Evolutionary conservation across 139 green algal genomes (phyloP), one percentile per base, ranked within the genome.

Genomic region (Trebouxia sp.): DNA sequence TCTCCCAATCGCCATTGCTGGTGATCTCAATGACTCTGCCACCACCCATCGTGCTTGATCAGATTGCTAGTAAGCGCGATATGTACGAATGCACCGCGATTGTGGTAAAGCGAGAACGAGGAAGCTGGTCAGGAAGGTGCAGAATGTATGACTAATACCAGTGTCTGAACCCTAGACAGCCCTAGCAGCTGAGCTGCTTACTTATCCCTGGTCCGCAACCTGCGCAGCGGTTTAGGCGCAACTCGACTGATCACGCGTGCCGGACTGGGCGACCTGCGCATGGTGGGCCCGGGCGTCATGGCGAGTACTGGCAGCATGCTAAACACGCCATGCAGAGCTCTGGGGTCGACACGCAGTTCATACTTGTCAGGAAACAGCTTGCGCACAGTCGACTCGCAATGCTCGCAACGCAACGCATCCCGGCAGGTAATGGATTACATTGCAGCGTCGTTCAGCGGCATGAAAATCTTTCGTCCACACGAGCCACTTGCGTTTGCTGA

Each of bases 331-430:
- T 8, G 15, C 35, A 2, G 32, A 43, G 62, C 43, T 35, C n/a
- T 35, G 32, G 62, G 62, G 12, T 72, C 62, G 9, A 45, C 62
- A n/a, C 32, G 43, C 62, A 72, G 62, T 15, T 43, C 32, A 11
- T 72, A 45, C 28, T n/a, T 72, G 62, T 45, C 62, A 22, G 62
- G 62, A 14, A 72, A 72, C 12, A 72, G 62, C 35, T 72, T 72
- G 62, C 62, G 62, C 12, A 35, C 35, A 28, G n/a, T 43, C 62
- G 28, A 35, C 43, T 15, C 42, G 11, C 62, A 72, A 45, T 72
- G 35, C 35, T 72, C 62, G 14, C 9, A 6, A 0, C 24, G 5
- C 11, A n/a, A 72, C 43, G 35, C 62, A 30, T 45, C 12, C 62
- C 20, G 24, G 28, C 62, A 72, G 62, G 62, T 72, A 14, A 30